These are phyloP conservation scores for Pisolithus albus DNA, from an alignment of 768 basidiomycete species.

Conservation along the genomic window DNA sequence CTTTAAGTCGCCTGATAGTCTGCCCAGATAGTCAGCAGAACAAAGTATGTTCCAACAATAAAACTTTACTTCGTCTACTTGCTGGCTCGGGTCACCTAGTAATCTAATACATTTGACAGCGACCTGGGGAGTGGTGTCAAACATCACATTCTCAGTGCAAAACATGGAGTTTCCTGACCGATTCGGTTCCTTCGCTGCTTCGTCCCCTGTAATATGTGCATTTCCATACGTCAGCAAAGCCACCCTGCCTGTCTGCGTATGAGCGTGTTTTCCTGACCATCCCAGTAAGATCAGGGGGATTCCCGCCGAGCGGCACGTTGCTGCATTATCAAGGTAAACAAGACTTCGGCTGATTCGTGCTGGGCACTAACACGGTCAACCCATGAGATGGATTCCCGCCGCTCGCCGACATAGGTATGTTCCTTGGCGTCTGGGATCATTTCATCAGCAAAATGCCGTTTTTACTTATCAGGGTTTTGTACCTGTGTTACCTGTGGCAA, in stretches of 20 bases:
- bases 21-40: not conserved
- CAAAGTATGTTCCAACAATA: not conserved
- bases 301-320: not conserved
- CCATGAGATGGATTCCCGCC: no score
- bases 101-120: not conserved
- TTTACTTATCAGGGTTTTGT: not conserved
- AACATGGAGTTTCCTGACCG: not conserved
- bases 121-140: not conserved
- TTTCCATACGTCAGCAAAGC: conserved; percentile 5
- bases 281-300: not conserved
- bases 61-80: not conserved
- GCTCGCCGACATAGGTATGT: no score
- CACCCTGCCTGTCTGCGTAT: not conserved
- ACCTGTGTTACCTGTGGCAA: not conserved
- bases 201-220: not conserved
- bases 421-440: not conserved
- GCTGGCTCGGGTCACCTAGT: not conserved
- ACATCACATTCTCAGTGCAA: not conserved
- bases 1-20: not conserved
- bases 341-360: not conserved
- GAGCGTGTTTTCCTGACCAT: not conserved
- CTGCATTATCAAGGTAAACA: not conserved
- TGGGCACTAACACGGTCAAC: not conserved
- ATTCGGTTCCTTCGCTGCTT: not conserved
- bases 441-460: not conserved